These are phyloP conservation scores for Leccinum boreale DNA, from an alignment of 768 basidiomycete species.

Conservation along the genomic window DNA sequence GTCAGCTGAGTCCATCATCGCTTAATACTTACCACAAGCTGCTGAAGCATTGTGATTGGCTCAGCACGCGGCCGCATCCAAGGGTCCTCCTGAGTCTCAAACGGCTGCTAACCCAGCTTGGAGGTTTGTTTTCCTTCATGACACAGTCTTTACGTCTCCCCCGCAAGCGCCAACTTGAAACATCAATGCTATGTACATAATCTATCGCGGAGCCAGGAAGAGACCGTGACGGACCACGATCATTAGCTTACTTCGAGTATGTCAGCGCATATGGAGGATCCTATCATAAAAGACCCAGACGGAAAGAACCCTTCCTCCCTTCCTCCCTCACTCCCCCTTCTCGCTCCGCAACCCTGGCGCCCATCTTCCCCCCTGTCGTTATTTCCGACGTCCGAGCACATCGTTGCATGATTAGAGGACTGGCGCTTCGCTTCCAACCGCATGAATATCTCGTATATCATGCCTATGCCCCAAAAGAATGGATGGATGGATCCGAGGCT, in stretches of 20 bases:
- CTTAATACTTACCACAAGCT: background rate
- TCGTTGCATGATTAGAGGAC: background rate
- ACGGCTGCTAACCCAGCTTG: background rate
- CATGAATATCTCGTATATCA: background rate
- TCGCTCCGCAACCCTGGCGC: background rate
- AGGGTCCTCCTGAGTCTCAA: background rate
- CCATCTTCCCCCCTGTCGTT: background rate
- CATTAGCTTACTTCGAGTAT: background rate
- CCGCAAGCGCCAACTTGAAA: background rate
- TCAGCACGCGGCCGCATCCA: background rate
- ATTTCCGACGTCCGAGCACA: background rate
- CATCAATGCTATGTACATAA: background rate
- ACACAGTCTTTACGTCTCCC: background rate
- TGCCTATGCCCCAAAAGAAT: background rate
- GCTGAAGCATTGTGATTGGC: background rate
- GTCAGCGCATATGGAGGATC: background rate
- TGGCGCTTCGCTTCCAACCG: background rate
- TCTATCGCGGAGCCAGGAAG: background rate
- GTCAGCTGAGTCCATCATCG: background rate
- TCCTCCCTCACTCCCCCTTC: background rate
- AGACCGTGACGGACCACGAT: background rate
- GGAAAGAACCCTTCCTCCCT: background rate
- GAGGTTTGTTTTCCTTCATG: background rate
- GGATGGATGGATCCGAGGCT: constrained; percentile 1
- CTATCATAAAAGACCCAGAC: background rate